Percentiles rank a stretch among this genome's conserved stretches.
Conservation (phyloP, 495 filamentous ascomycete genomes). For the Penicillium goetzii region DNA sequence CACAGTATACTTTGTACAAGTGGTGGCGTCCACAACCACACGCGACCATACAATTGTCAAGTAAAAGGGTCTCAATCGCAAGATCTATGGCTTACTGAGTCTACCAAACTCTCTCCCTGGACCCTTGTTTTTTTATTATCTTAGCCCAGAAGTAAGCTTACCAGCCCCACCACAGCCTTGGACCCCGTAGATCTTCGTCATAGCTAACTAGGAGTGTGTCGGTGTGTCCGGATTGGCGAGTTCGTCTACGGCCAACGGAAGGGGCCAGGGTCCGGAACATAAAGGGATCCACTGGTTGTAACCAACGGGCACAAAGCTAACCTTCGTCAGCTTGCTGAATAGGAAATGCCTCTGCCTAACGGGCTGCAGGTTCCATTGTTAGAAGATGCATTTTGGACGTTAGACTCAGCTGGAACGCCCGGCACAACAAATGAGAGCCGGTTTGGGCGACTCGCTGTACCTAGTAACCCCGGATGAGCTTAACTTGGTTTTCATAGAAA, state of each 20-base stretch:
- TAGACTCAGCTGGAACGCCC: background rate
- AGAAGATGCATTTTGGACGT: background rate
- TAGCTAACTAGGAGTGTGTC: background rate
- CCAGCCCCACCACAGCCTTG: conserved; percentile 1
- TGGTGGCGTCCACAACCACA: background rate
- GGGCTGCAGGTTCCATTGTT: background rate
- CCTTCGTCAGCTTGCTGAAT: background rate
- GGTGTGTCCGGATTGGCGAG: background rate
- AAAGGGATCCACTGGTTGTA: background rate
- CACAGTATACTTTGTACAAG: background rate
- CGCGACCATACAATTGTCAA: background rate
- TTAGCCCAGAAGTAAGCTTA: background rate
- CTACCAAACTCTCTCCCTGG: background rate
- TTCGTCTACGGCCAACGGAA: background rate
- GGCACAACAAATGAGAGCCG: background rate
- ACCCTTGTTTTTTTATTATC: background rate
- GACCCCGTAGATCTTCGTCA: background rate
- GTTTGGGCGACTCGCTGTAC: background rate
- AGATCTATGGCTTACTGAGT: background rate
- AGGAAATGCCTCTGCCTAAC: conserved; percentile 9
- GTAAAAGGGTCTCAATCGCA: background rate
- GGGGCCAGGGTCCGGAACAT: background rate
- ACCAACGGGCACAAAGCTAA: background rate
- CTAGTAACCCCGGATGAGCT: background rate
- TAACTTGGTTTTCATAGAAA: background rate